Percentiles rank a stretch among this genome's conserved stretches.
Evolutionary conservation across 805 yeast species (phyloP).

Genomic region (Barnettozyma wickerhamii): DNA sequence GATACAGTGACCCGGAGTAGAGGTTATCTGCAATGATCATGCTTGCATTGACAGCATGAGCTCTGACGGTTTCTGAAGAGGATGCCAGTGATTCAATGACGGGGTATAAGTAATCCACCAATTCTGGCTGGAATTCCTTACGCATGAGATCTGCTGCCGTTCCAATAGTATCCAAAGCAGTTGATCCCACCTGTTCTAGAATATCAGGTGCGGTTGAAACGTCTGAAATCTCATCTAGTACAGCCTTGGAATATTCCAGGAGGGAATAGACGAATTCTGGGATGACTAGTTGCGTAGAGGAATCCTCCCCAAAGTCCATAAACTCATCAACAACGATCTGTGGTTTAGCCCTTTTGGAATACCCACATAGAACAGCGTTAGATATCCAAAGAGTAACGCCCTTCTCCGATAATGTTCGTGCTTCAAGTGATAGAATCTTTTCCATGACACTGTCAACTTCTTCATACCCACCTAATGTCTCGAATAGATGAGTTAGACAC

Average conservation of each 20-base stretch:
- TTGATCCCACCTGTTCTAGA: slow-evolving; percentile 21
- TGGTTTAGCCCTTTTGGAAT: slow-evolving; percentile 12
- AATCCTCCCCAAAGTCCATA: slow-evolving; percentile 27
- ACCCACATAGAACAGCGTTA: slow-evolving; percentile 28
- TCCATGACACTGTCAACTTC: slow-evolving; percentile 19
- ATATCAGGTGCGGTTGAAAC: slow-evolving; percentile 7
- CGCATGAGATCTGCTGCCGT: slow-evolving; percentile 26
- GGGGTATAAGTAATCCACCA: slow-evolving; percentile 70
- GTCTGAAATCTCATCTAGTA: slow-evolving; percentile 34
- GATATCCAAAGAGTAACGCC: slow-evolving; percentile 37
- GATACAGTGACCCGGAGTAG: slow-evolving; percentile 52
- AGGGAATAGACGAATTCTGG: slow-evolving; percentile 28
- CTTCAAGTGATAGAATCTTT: slow-evolving; percentile 19
- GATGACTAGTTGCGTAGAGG: slow-evolving; percentile 6
- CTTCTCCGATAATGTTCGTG: slow-evolving; percentile 14
- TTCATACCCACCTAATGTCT: slow-evolving; percentile 17
- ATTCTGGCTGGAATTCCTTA: slow-evolving; percentile 36
- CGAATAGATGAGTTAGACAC: slow-evolving; percentile 16
- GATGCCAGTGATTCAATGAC: slow-evolving; percentile 71
- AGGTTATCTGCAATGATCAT: slow-evolving; percentile 44
- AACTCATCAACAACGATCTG: slow-evolving; percentile 23
- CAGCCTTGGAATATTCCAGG: slow-evolving; percentile 37
- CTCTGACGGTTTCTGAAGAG: slow-evolving; percentile 37
- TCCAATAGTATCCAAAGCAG: slow-evolving; percentile 43
- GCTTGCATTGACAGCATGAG: slow-evolving; percentile 51